A percentile compares a stretch with the other conserved stretches of the same genome.
Evolutionary conservation across 1,284 basidiomycete genomes (phyloP).

Genomic region (Taiwanofungus camphoratus): DNA sequence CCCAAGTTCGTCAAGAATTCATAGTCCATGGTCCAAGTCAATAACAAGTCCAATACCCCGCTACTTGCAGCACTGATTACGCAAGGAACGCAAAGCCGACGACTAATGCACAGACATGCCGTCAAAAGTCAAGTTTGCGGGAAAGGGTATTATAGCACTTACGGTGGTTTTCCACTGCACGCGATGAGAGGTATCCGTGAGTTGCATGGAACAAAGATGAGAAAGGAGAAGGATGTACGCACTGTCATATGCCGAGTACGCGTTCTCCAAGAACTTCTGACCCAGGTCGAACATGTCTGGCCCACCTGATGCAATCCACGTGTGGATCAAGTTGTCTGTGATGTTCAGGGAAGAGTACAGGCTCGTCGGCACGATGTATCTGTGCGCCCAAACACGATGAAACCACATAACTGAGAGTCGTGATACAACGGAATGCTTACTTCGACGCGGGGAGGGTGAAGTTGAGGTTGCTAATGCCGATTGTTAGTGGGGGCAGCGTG

Average conservation of each 20-base stretch:
- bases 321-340: conserved; percentile 10
- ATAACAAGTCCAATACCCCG: too few species aligned
- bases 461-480: conserved; percentile 9
- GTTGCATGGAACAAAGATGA: neutral
- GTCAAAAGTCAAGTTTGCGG: neutral
- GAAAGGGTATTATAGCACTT: neutral
- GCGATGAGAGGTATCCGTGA: neutral
- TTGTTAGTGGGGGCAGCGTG: conserved; percentile 3
- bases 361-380: conserved; percentile 10
- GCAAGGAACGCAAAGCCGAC: neutral
- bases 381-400: neutral
- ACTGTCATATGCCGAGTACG: conserved; percentile 13
- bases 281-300: conserved; percentile 6
- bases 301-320: conserved; percentile 11
- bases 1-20: too few species aligned
- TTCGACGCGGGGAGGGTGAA: conserved; percentile 7
- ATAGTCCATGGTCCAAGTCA: too few species aligned
- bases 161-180: conserved; percentile 7
- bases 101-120: neutral
- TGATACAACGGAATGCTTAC: neutral
- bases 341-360: conserved; percentile 10
- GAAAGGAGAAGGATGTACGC: neutral
- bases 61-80: too few species aligned
- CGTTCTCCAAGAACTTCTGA: conserved; percentile 11
- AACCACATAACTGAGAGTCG: neutral